Evolutionary conservation across 768 basidiomycete genomes (phyloP).

Genomic region (Porpolomopsis calyptriformis): DNA sequence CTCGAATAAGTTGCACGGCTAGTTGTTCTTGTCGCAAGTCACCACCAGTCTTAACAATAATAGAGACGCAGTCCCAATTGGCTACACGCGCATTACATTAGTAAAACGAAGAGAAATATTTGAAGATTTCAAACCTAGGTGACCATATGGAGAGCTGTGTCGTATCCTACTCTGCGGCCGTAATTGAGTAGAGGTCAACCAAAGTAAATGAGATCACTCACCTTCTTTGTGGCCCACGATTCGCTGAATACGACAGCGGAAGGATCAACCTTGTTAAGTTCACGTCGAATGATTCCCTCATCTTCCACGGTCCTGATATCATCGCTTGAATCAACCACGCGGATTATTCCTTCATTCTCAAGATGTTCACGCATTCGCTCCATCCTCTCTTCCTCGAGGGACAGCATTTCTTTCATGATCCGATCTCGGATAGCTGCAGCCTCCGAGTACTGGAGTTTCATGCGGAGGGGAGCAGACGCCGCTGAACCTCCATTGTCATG

Average conservation of each 20-base stretch:
- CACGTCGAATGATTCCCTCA: constrained; percentile 85
- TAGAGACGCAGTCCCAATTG: constrained; percentile 84
- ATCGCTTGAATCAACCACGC: constrained; percentile 40
- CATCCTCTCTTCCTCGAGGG: constrained; percentile 94
- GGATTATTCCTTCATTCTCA: constrained; percentile 59
- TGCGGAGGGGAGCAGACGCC: constrained; percentile 33
- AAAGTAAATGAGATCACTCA: constrained; percentile 18
- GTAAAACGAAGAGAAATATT: constrained; percentile 4
- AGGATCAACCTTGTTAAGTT: constrained; percentile 91
- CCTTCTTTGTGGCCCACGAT: constrained; percentile 91
- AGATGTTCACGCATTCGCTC: constrained; percentile 71
- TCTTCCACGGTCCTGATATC: constrained; percentile 71
- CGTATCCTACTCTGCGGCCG: constrained; percentile 69
- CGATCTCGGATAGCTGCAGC: constrained; percentile 85
- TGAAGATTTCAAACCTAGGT: constrained; percentile 52
- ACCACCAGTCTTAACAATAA: constrained; percentile 97
- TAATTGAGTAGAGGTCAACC: background rate
- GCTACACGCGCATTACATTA: constrained; percentile 26
- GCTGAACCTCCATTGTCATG: background rate
- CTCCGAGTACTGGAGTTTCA: constrained; percentile 71
- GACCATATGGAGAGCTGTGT: constrained; percentile 90
- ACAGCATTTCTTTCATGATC: constrained; percentile 98
- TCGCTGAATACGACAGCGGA: constrained; percentile 94
- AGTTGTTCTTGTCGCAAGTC: constrained; percentile 96
- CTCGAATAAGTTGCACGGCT: constrained; percentile 87